These are phyloP conservation scores for Oidiodendron maius DNA, from an alignment of 495 filamentous ascomycete genomes.

Conservation along the genomic window DNA sequence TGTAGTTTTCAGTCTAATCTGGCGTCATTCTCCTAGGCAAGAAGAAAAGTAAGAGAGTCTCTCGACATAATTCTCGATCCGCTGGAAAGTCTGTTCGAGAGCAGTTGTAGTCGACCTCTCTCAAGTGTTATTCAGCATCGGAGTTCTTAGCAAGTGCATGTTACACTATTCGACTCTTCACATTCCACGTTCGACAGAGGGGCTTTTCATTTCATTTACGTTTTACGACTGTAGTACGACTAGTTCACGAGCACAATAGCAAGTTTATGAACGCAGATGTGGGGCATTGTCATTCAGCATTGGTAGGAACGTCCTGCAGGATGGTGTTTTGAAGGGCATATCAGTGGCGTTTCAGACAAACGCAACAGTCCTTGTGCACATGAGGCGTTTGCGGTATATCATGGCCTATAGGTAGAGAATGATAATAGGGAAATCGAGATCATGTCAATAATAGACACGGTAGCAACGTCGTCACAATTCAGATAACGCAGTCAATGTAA, in stretches of 20 bases:
- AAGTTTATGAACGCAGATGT: neutral
- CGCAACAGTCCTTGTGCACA: neutral
- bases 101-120: slow-evolving; percentile 14
- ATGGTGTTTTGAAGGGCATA: neutral
- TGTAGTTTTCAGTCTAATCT: slow-evolving; percentile 26
- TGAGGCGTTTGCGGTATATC: neutral
- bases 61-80: slow-evolving; percentile 9
- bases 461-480: too few species aligned
- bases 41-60: slow-evolving; percentile 4
- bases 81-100: slow-evolving; percentile 7
- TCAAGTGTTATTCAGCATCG: slow-evolving; percentile 7
- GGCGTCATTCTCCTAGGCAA: slow-evolving; percentile 12
- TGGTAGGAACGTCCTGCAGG: neutral
- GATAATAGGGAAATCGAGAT: too few species aligned
- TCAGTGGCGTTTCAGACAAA: neutral
- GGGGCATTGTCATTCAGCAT: neutral
- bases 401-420: neutral
- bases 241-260: slow-evolving; percentile 10
- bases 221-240: slow-evolving; percentile 6
- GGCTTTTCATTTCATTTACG: slow-evolving; percentile 3
- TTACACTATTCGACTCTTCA: slow-evolving; percentile 11
- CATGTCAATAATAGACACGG: too few species aligned
- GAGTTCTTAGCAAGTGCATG: slow-evolving; percentile 9
- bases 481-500: too few species aligned
- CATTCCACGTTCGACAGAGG: slow-evolving; percentile 2